Conservation (phyloP, 2,329 filamentous ascomycete species). For the Achaetomium macrosporum region DNA sequence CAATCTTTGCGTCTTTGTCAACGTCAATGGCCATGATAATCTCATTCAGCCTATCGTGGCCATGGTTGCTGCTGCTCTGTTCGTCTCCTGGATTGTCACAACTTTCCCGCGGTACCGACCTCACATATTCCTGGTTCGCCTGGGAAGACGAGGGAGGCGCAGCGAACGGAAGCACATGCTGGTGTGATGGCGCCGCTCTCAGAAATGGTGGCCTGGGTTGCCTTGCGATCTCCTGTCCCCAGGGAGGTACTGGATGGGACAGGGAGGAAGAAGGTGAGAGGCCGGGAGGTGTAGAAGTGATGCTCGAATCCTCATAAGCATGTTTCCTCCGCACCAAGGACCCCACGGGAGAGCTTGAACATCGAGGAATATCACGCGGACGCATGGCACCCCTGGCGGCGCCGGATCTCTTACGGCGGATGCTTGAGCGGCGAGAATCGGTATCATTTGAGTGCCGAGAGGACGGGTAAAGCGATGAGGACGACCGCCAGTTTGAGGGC, state of each 20-base stretch:
- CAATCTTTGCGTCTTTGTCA: slow-evolving; percentile 62
- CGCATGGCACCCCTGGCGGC: not conserved
- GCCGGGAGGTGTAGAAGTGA: not conserved
- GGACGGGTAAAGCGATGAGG: slow-evolving; percentile 3
- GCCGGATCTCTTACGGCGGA: not conserved
- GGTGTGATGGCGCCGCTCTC: not conserved
- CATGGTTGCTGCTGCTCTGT: slow-evolving; percentile 3
- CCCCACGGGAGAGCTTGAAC: not conserved
- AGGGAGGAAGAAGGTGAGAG: not conserved
- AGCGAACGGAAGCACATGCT: not conserved
- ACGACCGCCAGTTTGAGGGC: not conserved
- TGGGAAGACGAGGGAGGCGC: not conserved
- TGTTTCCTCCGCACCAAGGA: not conserved
- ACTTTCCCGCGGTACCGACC: not conserved
- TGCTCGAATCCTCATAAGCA: not conserved
- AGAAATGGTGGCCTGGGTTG: not conserved
- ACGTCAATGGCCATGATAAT: slow-evolving; percentile 77
- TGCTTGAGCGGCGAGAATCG: not conserved
- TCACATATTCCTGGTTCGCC: not conserved
- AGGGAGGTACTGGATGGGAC: not conserved
- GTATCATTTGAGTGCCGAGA: not conserved
- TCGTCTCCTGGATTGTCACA: not conserved
- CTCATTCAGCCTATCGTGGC: slow-evolving; percentile 47
- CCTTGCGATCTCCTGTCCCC: not conserved
- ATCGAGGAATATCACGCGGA: not conserved